Conservation (phyloP, 2,329 filamentous ascomycete species). For the Aureobasidium sp. region DNA sequence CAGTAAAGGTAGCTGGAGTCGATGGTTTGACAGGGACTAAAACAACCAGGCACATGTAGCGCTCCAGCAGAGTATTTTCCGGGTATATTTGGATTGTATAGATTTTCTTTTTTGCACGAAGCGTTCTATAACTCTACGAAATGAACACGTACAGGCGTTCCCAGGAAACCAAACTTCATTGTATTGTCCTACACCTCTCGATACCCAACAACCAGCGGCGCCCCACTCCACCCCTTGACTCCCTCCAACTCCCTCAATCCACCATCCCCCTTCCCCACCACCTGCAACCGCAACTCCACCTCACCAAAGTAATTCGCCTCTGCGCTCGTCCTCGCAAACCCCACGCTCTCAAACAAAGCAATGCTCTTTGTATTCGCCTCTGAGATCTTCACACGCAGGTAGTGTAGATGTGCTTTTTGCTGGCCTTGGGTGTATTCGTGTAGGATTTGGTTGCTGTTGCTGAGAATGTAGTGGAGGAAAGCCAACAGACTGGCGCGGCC, state of each 20-base stretch:
- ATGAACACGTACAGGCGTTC: no score
- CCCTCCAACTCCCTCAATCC: background rate
- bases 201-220: background rate
- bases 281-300: slow-evolving; percentile 45
- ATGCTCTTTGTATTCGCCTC: slow-evolving; percentile 49
- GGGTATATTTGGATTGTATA: background rate
- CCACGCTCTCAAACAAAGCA: slow-evolving; percentile 50
- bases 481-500: slow-evolving; percentile 56
- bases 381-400: slow-evolving; percentile 55
- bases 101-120: background rate
- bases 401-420: slow-evolving; percentile 26
- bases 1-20: slow-evolving; percentile 32
- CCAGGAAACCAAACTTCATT: no score
- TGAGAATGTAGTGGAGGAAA: slow-evolving; percentile 60
- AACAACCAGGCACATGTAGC: background rate
- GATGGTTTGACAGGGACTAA: slow-evolving; percentile 5
- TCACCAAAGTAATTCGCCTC: slow-evolving; percentile 60
- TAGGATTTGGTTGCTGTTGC: slow-evolving; percentile 47
- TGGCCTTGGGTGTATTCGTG: slow-evolving; percentile 39
- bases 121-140: no score
- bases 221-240: background rate
- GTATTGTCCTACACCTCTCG: background rate
- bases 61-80: background rate
- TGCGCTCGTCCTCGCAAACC: slow-evolving; percentile 43
- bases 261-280: background rate